A percentile compares a stretch with the other conserved stretches of the same genome.
Evolutionary conservation across 2,329 filamentous ascomycete genomes (phyloP).

Genomic region (Beauveria scarabaeidicola): DNA sequence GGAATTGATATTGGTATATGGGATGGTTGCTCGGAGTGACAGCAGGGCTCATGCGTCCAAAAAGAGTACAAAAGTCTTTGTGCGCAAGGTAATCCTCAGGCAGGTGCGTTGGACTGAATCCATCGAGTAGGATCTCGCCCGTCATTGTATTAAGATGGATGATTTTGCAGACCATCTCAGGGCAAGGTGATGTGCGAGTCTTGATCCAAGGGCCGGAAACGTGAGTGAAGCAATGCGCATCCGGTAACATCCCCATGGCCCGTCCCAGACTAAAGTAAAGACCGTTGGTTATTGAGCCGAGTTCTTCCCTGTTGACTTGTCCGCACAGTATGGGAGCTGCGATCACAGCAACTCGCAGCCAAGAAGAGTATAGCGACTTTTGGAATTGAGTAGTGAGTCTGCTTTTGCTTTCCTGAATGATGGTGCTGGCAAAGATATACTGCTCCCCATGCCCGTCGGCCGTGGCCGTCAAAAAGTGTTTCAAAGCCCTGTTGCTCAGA

Average conservation of each 20-base stretch:
- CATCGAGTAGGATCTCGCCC: background rate
- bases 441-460: accelerated
- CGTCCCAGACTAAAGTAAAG: accelerated
- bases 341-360: background rate
- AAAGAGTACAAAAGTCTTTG: background rate
- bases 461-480: background rate
- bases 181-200: accelerated
- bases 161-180: background rate
- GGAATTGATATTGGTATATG: background rate
- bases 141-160: slow-evolving; percentile 12
- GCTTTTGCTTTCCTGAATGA: background rate
- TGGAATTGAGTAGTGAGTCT: background rate
- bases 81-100: background rate
- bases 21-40: background rate
- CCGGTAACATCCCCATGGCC: accelerated
- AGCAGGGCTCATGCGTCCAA: background rate
- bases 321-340: background rate
- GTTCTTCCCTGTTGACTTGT: background rate
- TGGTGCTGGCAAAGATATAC: background rate
- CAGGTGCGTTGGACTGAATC: background rate
- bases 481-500: background rate
- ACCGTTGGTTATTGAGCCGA: background rate
- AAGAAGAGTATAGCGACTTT: background rate
- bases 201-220: background rate
- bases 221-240: background rate